phyloP scores from a whole-genome alignment of 2,329 filamentous ascomycete species.

The Chrysoporthe deuterocubensis region DNA sequence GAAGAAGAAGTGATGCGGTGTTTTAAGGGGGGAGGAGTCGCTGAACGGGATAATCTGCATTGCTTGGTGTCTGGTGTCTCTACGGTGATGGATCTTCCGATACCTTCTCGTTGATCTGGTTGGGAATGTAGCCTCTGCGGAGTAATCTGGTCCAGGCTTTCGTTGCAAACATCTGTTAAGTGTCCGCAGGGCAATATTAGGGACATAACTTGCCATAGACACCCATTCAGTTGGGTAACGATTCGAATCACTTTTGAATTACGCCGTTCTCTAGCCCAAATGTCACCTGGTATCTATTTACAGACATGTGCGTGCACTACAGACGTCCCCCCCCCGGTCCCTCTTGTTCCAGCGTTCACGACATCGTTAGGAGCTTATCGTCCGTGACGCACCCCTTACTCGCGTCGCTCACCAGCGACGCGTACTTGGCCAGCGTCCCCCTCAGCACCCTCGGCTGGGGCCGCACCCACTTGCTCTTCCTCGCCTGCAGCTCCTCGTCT shows the following conservation, averaged over 20 bases:
- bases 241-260: conserved; percentile 21
- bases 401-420: conserved; percentile 60
- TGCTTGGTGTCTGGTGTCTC: conserved; percentile 24
- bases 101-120: not conserved
- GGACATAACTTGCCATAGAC: not conserved
- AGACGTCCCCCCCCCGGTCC: not conserved
- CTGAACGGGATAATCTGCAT: conserved; percentile 10
- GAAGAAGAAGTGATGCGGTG: conserved; percentile 43
- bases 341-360: conserved; percentile 10
- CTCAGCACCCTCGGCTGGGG: conserved; percentile 62
- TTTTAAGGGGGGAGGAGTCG: conserved; percentile 29
- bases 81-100: not conserved
- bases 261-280: conserved; percentile 26
- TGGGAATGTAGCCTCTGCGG: not conserved
- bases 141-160: not conserved
- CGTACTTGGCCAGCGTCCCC: conserved; percentile 75
- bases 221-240: not conserved
- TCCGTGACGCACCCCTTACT: conserved; percentile 65
- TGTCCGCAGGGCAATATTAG: not conserved
- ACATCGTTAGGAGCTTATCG: conserved; percentile 35
- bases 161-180: not conserved
- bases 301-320: not conserved
- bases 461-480: conserved; percentile 64
- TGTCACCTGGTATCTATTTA: conserved; percentile 26
- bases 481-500: conserved; percentile 64